These are phyloP conservation scores for Scenedesmus sp. DNA, from an alignment of 163 green algal species.

Conservation along the genomic window DNA sequence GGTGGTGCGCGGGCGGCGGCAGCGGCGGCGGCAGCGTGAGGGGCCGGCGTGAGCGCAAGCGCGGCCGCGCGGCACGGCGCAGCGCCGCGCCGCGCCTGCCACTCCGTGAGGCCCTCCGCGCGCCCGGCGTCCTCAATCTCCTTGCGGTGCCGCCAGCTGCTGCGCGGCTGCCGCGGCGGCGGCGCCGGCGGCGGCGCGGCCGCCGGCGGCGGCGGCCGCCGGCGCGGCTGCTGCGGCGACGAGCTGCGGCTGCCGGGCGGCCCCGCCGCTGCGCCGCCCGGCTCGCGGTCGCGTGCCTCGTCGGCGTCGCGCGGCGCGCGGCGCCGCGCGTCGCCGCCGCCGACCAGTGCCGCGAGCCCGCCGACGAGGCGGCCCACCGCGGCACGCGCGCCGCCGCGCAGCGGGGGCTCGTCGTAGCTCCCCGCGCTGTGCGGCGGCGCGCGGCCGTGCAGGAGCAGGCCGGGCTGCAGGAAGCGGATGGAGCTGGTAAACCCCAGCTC, in stretches of 20 bases:
- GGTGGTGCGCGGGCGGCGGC: too few relatives aligned
- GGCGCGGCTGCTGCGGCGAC: background rate
- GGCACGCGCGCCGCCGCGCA: too few relatives aligned
- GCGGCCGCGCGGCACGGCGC: background rate
- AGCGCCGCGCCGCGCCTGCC: conserved; percentile 21
- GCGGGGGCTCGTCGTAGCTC: conserved; percentile 3
- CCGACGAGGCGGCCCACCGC: too few relatives aligned
- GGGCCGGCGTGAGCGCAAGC: background rate
- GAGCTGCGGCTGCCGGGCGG: background rate
- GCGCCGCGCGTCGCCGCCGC: too few relatives aligned
- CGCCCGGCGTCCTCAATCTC: conserved; percentile 41
- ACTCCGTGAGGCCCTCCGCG: conserved; percentile 41
- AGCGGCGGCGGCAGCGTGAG: background rate
- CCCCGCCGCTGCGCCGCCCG: too few relatives aligned
- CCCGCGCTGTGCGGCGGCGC: conserved; percentile 19
- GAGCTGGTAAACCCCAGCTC: conserved; percentile 85
- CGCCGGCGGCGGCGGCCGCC: conserved; percentile 22
- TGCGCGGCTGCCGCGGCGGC: conserved; percentile 23
- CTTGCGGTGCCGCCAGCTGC: conserved; percentile 42
- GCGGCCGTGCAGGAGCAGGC: conserved; percentile 76
- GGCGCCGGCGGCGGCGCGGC: conserved; percentile 2
- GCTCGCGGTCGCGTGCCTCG: too few relatives aligned
- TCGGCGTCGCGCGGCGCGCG: too few relatives aligned
- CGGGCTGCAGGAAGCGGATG: conserved; percentile 84
- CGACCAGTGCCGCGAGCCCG: too few relatives aligned